These are phyloP conservation scores for Dentipellis fragilis DNA, from an alignment of 768 basidiomycete genomes.

Conservation along the genomic window DNA sequence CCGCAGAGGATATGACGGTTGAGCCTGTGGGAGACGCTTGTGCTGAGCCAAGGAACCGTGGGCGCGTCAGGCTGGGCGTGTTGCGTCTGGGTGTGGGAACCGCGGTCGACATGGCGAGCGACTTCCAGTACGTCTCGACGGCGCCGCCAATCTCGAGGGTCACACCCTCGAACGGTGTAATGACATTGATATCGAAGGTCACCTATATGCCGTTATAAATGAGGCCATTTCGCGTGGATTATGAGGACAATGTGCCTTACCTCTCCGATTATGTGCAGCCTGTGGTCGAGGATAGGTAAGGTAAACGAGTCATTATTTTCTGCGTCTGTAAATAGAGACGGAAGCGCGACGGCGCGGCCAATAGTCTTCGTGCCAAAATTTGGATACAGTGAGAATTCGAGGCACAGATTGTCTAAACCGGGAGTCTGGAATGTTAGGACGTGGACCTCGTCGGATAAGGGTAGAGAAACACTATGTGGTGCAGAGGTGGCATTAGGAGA, in stretches of 20 bases:
- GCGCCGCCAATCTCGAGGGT: slow-evolving; percentile 91
- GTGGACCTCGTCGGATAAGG: slow-evolving; percentile 58
- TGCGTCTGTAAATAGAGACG: slow-evolving; percentile 55
- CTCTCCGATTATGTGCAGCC: slow-evolving; percentile 91
- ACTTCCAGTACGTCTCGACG: slow-evolving; percentile 99
- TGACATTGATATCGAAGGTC: slow-evolving; percentile 77
- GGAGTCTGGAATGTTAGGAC: slow-evolving; percentile 84
- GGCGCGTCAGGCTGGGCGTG: slow-evolving; percentile 17
- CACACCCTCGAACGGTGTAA: slow-evolving; percentile 85
- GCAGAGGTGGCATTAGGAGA: slow-evolving; percentile 75
- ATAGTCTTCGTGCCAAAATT: slow-evolving; percentile 97
- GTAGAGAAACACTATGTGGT: slow-evolving; percentile 84
- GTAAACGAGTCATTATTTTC: slow-evolving; percentile 44
- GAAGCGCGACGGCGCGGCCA: slow-evolving; percentile 81
- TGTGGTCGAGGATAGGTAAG: slow-evolving; percentile 83
- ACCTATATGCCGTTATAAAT: slow-evolving; percentile 37
- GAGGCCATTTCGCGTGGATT: neutral
- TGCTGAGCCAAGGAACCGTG: slow-evolving; percentile 23
- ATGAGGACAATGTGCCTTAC: slow-evolving; percentile 27
- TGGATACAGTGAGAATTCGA: slow-evolving; percentile 94
- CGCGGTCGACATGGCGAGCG: slow-evolving; percentile 42
- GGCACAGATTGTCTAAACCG: slow-evolving; percentile 55
- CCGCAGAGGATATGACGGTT: slow-evolving; percentile 32
- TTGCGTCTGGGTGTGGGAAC: slow-evolving; percentile 16
- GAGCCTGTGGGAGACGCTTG: slow-evolving; percentile 57